Evolutionary conservation across 2,329 filamentous ascomycete species (phyloP), one percentile per base, ranked within the genome.

Genomic region (Huntiella savannae): DNA sequence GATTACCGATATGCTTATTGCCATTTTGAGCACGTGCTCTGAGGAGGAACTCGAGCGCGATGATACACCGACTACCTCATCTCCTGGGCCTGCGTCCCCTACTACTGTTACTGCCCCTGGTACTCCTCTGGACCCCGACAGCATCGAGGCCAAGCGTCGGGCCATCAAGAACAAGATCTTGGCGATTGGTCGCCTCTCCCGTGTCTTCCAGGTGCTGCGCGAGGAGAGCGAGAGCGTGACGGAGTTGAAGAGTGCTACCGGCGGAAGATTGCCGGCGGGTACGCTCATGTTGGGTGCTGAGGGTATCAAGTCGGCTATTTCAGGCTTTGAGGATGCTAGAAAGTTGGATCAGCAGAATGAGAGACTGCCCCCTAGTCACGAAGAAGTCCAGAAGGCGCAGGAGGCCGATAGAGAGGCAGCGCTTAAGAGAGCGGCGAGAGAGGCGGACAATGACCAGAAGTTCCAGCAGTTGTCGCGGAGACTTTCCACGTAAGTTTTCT

Each of bases 111-210:
- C 28, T 7, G 13, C 40, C n/a, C 59, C 63, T 46, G 55, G 54
- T 41, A 52, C 62, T 40, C 53, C 53, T 42, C 63, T 68, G 57
- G 88, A 96, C 56, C 78, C 82, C 10, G 86, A 94, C 43, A 87
- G 81, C 45, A 84, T 80, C 55, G 91, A 98, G 60, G 88, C 81
- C 69, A 96, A 95, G 72, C 76, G 91, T 57, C 79, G 87, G 40
- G 87, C 87, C 3, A 94, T 98, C 73, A 96, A 96, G 73, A 98
- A 98, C 77, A 98, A 98, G 71, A 96, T 98, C 58, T 68, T 98
- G 55, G 91, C 91, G 50, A 98, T 98, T 57, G 91, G 91, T 28
- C 84, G 91, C 55, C 71, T 98, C 53, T 96, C 91, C 34, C 83
- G 91, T 56, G 91, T 98, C 51, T 98, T 98, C 79, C 91, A 98